phyloP scores from a whole-genome alignment of 495 filamentous ascomycete genomes.

The Penicillium taxi region DNA sequence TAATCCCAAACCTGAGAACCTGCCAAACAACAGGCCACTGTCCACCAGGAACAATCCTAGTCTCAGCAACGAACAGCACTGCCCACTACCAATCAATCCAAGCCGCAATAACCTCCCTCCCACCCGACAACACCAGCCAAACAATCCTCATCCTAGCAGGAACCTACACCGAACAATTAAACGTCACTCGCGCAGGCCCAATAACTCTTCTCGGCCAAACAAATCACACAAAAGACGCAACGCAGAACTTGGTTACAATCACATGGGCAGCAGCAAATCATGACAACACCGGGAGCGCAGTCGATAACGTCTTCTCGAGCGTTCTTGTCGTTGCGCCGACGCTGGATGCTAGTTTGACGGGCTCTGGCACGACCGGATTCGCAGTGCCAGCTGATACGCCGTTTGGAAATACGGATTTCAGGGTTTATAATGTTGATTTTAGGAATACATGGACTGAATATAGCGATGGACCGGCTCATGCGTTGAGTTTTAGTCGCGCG shows the following conservation, averaged over 20 bases:
- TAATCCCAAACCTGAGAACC: neutral
- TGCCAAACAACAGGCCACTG: slow-evolving; percentile 32
- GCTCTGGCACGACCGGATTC: slow-evolving; percentile 48
- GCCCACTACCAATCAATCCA: slow-evolving; percentile 44
- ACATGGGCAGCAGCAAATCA: slow-evolving; percentile 42
- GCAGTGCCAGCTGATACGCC: slow-evolving; percentile 49
- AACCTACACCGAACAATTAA: slow-evolving; percentile 52
- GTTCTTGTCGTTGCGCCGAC: slow-evolving; percentile 50
- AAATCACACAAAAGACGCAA: slow-evolving; percentile 23
- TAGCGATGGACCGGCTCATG: slow-evolving; percentile 46
- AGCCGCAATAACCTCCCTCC: slow-evolving; percentile 46
- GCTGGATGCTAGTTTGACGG: slow-evolving; percentile 48
- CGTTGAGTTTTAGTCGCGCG: slow-evolving; percentile 46
- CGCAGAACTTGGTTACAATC: slow-evolving; percentile 41
- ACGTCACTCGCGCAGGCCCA: slow-evolving; percentile 50
- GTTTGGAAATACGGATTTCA: slow-evolving; percentile 49
- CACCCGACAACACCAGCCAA: slow-evolving; percentile 39
- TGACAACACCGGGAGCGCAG: slow-evolving; percentile 31
- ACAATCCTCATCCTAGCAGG: slow-evolving; percentile 50
- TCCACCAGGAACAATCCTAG: slow-evolving; percentile 41
- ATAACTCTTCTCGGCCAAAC: slow-evolving; percentile 50
- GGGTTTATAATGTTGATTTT: slow-evolving; percentile 54
- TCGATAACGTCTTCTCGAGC: slow-evolving; percentile 52
- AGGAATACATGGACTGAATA: slow-evolving; percentile 48
- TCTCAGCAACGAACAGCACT: slow-evolving; percentile 26